Base-by-base conservation (phyloP, 768 basidiomycete genomes). In the Boletus subcaerulescens region DNA sequence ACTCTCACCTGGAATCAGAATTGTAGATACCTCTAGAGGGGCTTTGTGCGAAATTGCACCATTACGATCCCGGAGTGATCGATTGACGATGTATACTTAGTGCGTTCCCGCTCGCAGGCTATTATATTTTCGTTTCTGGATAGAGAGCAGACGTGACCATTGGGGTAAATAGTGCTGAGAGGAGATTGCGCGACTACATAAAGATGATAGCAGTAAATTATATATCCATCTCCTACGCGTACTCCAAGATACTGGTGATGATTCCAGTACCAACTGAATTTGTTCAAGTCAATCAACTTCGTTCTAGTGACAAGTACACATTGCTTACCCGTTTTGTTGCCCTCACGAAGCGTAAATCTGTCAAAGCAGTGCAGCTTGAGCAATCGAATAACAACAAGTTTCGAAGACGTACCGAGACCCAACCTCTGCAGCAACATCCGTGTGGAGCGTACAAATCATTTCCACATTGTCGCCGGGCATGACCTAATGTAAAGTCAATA, bases 391-490 rank as follows among this genome's bases (percentile, higher is more conserved):
- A 38, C 36, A 26, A 26, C 36, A 22, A 29, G 20, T 40, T 11
- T 15, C 4, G 11, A 33, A 43, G 44, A 65, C 72, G n/a, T 61
- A 77, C 85, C 94, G 84, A 56, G 87, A 86, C 49, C 96, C 93
- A 59, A 85, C 80, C 73, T 98, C 96, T 41, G 90, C 81, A 22
- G 93, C 93, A 58, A 97, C 86, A 66, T 95, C 92, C 64, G 86
- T 85, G 24, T 87, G 80, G 36, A 98, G 81, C 26, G 82, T 77
- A 68, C 91, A 92, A 51, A 91, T 79, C 78, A 98, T 86, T 74
- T 97, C 94, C 50, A 98, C 87, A 65, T 96, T 96, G 76, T 98
- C 96, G 57, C 96, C 96, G 46, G 96, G 96, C 92, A 97, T 95
- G 62, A 98, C 86, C 86, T 90, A 62, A 43, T 56, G 32, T 29